Evolutionary conservation across 2,329 filamentous ascomycete genomes (phyloP).

Genomic region (Colletotrichum agaves): DNA sequence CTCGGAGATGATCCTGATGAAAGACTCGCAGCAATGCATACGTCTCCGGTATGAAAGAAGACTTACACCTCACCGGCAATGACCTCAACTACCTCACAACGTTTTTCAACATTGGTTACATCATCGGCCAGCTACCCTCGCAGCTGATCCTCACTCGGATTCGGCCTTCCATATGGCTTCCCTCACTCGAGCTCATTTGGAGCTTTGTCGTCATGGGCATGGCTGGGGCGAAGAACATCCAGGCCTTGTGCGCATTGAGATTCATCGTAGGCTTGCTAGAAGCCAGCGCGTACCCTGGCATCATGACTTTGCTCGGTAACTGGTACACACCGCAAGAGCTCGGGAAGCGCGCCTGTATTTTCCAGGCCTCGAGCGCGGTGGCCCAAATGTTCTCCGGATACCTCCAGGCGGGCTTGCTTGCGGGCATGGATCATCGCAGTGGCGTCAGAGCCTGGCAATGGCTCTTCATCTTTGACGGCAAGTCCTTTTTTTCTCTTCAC

Average conservation of each 20-base stretch:
- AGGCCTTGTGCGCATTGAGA: slow-evolving; percentile 51
- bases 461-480: slow-evolving; percentile 58
- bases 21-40: slow-evolving; percentile 50
- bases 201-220: slow-evolving; percentile 49
- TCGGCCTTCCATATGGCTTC: slow-evolving; percentile 53
- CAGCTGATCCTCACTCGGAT: slow-evolving; percentile 53
- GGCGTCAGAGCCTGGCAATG: slow-evolving; percentile 56
- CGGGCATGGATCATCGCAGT: slow-evolving; percentile 49
- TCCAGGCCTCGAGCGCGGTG: slow-evolving; percentile 50
- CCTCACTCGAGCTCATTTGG: slow-evolving; percentile 50
- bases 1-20: not conserved
- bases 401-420: slow-evolving; percentile 54
- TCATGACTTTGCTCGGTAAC: slow-evolving; percentile 53
- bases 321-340: slow-evolving; percentile 58
- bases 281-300: slow-evolving; percentile 51
- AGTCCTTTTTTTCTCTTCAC: not conserved
- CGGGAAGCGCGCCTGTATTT: slow-evolving; percentile 55
- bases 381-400: slow-evolving; percentile 57
- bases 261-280: slow-evolving; percentile 56
- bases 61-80: slow-evolving; percentile 62
- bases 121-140: slow-evolving; percentile 56
- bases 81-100: slow-evolving; percentile 64
- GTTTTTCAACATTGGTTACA: slow-evolving; percentile 70
- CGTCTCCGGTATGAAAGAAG: slow-evolving; percentile 60
- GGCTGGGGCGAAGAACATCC: slow-evolving; percentile 50